Conservation (phyloP, 2,329 filamentous ascomycete genomes). For the Aspergillus felis region DNA sequence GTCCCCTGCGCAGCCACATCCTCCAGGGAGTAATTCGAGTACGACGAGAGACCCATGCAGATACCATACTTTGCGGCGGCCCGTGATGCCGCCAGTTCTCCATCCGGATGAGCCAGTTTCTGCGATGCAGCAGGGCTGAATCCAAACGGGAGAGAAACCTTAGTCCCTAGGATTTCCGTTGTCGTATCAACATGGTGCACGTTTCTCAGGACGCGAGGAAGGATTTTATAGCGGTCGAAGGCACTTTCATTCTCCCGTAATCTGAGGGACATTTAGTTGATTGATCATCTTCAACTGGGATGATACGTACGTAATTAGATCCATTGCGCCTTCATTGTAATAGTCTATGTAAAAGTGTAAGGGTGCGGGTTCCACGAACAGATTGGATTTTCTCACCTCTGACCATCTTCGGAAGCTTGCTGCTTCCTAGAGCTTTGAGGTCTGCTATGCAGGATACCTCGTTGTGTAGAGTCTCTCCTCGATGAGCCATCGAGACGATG, state of each 20-base stretch:
- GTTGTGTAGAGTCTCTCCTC: constrained; percentile 26
- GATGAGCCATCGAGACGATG: constrained; percentile 25
- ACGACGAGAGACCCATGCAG: constrained; percentile 48
- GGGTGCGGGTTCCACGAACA: too few relatives aligned
- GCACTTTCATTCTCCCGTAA: constrained; percentile 50
- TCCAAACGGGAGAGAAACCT: constrained; percentile 49
- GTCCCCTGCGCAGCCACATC: constrained; percentile 43
- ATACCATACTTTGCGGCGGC: constrained; percentile 44
- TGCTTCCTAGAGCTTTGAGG: constrained; percentile 38
- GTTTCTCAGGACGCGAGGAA: constrained; percentile 45
- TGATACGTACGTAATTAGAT: too few relatives aligned
- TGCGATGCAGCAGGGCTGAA: constrained; percentile 54
- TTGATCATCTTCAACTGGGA: too few relatives aligned
- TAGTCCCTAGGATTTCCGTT: constrained; percentile 44
- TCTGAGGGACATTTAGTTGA: too few relatives aligned
- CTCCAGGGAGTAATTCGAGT: constrained; percentile 44
- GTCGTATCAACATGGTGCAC: constrained; percentile 44
- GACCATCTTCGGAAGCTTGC: constrained; percentile 39
- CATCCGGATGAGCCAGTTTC: constrained; percentile 50
- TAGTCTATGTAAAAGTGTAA: too few relatives aligned
- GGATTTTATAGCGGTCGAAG: constrained; percentile 49
- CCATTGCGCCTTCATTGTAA: too few relatives aligned
- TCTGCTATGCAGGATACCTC: constrained; percentile 35
- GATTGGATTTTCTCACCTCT: constrained; percentile 17
- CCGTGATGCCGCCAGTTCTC: constrained; percentile 48